Evolutionary conservation across 495 filamentous ascomycete species (phyloP), one percentile per base, ranked within the genome.

Genomic region (Tricharina praecox): DNA sequence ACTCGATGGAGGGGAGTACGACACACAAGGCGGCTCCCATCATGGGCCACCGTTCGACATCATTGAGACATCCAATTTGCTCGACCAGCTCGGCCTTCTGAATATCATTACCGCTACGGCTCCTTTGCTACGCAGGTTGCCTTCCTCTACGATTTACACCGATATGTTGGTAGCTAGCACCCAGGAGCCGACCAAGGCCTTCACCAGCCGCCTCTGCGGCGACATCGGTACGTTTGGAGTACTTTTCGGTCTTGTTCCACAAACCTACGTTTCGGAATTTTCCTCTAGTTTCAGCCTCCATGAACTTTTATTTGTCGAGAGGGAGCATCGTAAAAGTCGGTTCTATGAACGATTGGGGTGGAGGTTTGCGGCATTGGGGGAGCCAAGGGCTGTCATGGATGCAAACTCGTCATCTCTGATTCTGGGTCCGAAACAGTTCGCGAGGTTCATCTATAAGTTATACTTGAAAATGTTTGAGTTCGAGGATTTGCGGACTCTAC

Each of bases 41-140:
- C 66, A 65, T 9, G 70, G 71, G 10, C 47, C 50, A 24, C 38
- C 60, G 21, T 78, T 78, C 43, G 64, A 76, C 48, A 62, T 71
- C n/a, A 73, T 79, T 32, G 72, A 79, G 50, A 76, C 74, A 1
- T 74, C 70, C 3, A 71, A 70, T 46, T 59, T 77, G 4, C 54
- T 59, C 16, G 71, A 74, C 50, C 62, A 72, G 40, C 9, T 70
- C 20, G 71, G 71, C 16, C 45, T 61, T 0, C 32, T 77, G 7
- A 72, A 70, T 44, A 33, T 76, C 10, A 51, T 78, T 10, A 52
- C 70, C 23, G 65, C 72, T 1, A 51, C 68, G 0, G 52, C 53
- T 8, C 75, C 70, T 8, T 49, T 78, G 23, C 54, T 77, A 8
- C 59, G 57, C 4, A 48, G 61, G 20, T 45, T 39, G 0, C 51